Evolutionary conservation across 768 basidiomycete genomes (phyloP), one percentile per base, ranked within the genome.

Genomic region (Phlebiopsis flavidoalba): DNA sequence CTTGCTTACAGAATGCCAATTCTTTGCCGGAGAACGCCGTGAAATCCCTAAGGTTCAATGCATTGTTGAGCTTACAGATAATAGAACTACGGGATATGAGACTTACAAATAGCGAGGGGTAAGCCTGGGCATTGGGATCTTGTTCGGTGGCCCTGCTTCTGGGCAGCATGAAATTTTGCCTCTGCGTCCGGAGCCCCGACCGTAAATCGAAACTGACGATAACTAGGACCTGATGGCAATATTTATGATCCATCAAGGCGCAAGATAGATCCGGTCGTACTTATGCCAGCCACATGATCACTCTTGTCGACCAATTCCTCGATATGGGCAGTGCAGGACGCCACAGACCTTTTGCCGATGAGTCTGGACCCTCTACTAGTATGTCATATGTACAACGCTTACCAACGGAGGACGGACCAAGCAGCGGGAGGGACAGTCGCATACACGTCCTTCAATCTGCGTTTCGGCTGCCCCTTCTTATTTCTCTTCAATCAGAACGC

Each of bases 161-260:
- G 67, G 6, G 80, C 82, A 5, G 66, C 66, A 46, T 78, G 74
- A 67, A 87, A 87, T 62, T 83, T 84, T 15, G 85, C 85, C 70
- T 89, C 89, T 8, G 86, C 86, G 63, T 86, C 84, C 3, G 89
- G 88, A 0, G 85, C 80, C 5, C 88, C 89, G 11, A 88, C 87
- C 58, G 83, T 83, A 70, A 91, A 83, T 22, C 84, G 77, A 69
- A 88, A 90, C 63, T 91, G 89, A 26, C 79, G 73, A 80, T 82
- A 88, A 0, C 60, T 66, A 0, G 74, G 53, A 59, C 78, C 85
- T 84, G 52, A 8, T 48, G 48, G 8, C 6, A 19, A 57, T 8
- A 57, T 24, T 14, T 21, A 14, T 19, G 4, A 33, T 11, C 11
- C 15, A 35, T 1, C 22, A 11, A 6, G 8, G 22, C 21, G 22